Percentiles rank a stretch among this genome's conserved stretches.
These are phyloP conservation scores for Bryoglossum gracile DNA, from an alignment of 495 filamentous ascomycete species.

Conservation along the genomic window DNA sequence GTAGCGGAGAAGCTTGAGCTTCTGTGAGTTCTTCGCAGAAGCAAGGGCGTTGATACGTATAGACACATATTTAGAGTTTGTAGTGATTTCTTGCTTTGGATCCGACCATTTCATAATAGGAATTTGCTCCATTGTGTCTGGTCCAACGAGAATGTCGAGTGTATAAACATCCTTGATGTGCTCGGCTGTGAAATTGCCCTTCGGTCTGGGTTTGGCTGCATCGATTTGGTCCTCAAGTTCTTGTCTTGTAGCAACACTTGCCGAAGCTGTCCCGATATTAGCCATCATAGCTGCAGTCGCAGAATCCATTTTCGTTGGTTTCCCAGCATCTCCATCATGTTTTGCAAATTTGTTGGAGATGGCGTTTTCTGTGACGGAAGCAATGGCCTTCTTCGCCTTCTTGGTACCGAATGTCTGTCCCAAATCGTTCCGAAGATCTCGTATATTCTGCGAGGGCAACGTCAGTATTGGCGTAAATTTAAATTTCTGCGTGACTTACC, in stretches of 20 bases:
- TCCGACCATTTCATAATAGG: constrained; percentile 72
- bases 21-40: constrained; percentile 41
- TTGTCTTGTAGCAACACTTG: constrained; percentile 49
- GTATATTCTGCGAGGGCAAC: constrained; percentile 38
- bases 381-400: constrained; percentile 82
- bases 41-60: constrained; percentile 50
- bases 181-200: constrained; percentile 61
- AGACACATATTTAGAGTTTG: constrained; percentile 62
- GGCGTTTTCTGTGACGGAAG: constrained; percentile 69
- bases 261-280: constrained; percentile 50
- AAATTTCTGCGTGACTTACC: constrained; percentile 14
- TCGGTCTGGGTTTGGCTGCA: constrained; percentile 69
- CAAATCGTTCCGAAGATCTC: constrained; percentile 58
- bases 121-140: constrained; percentile 50
- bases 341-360: constrained; percentile 38
- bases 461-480: constrained; percentile 14
- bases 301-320: constrained; percentile 42
- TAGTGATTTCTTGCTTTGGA: constrained; percentile 45
- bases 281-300: constrained; percentile 56
- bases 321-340: constrained; percentile 29
- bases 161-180: constrained; percentile 80
- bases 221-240: constrained; percentile 61
- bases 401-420: constrained; percentile 90
- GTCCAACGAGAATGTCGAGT: constrained; percentile 56
- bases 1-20: constrained; percentile 59